Evolutionary conservation across 768 basidiomycete genomes (phyloP), one percentile per base, ranked within the genome.

Genomic region (Lactarius sp.): DNA sequence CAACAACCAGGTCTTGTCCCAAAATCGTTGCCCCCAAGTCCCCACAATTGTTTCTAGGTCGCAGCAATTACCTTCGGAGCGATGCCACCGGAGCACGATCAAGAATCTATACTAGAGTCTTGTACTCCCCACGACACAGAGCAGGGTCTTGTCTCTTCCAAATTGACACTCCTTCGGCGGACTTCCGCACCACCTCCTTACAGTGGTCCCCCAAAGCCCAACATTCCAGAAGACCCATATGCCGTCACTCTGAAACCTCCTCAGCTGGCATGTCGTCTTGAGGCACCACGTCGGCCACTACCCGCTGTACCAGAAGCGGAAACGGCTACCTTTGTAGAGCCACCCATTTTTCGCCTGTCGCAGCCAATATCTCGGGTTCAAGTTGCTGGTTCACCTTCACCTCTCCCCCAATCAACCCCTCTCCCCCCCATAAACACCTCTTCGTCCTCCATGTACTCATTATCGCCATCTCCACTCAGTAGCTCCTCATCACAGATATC

Each of bases 181-280:
- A 2, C 46, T 9, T 39, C 53, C 4, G 46, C 37, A 4, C 51
- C 62, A 3, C 62, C 62, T 16, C 56, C 56, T 5, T 64, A 64
- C 46, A 31, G 44, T 18, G n/a, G 0, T 4, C 46, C 44, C n/a
- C 10, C 56, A 31, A 9, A 14, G 6, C 22, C 52, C 6, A 20
- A 39, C 37, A 44, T 9, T 27, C 31, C 62, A 42, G 10, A 14
- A n/a, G 9, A 27, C 13, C 10, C 60, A 6, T 34, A 6, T 36
- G 27, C 36, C 27, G 22, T 31, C 42, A 34, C 39, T 1, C 20
- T 37, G 8, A 51, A 20, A 16, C n/a, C 36, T 33, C 44, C 8
- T 49, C 44, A 36, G 10, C 27, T 20, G 27, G 18, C n/a, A 16
- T 14, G 14, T 22, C 46, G 3, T 9, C 7, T 31, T 33, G 57